Conservation (phyloP, 73 alveolate genomes). For the Paramecium biaurelia region DNA sequence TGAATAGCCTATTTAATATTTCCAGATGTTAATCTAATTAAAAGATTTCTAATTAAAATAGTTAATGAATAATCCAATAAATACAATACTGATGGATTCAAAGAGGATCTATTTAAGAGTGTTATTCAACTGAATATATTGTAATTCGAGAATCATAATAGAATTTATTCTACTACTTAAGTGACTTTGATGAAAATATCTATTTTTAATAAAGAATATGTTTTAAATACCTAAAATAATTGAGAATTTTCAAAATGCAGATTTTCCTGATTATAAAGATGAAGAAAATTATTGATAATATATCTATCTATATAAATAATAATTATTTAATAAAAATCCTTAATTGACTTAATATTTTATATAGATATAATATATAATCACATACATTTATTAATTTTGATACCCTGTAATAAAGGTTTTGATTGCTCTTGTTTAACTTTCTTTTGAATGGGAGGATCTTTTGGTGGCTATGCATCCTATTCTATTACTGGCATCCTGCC, state of each 20-base stretch:
- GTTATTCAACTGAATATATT: background rate
- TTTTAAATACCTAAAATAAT: background rate
- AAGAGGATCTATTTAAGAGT: background rate
- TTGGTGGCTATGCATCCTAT: background rate
- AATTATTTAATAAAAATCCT: background rate
- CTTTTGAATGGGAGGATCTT: conserved; percentile 17
- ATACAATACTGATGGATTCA: background rate
- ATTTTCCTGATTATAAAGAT: conserved; percentile 21
- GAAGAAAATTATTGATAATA: background rate
- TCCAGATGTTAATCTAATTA: no score
- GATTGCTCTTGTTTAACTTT: background rate
- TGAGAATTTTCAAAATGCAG: background rate
- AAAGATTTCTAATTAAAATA: background rate
- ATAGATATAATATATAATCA: conserved; percentile 2
- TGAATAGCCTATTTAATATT: no score
- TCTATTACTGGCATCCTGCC: conserved; percentile 9
- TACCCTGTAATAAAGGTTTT: background rate
- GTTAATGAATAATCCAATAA: background rate
- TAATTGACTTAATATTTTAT: background rate
- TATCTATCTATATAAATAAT: no score
- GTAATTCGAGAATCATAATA: background rate
- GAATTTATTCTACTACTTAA: background rate
- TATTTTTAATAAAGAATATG: no score
- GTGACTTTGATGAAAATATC: background rate
- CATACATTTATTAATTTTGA: background rate